These are phyloP conservation scores for Pseudogymnoascus sp. DNA, from an alignment of 2,329 filamentous ascomycete species.

Conservation along the genomic window DNA sequence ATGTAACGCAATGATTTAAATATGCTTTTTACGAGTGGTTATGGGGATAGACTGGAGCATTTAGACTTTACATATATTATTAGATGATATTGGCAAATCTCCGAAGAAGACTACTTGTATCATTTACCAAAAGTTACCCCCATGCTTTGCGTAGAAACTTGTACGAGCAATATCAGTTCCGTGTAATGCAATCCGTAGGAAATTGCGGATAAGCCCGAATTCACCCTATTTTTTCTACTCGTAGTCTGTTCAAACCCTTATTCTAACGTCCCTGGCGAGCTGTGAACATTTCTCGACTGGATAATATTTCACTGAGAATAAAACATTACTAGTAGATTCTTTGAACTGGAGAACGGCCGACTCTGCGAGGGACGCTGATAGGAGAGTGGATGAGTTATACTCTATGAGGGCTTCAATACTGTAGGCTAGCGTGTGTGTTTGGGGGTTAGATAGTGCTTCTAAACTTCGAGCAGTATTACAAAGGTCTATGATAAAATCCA, in stretches of 20 bases:
- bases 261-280: neutral
- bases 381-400: neutral
- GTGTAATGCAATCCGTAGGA: neutral
- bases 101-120: neutral
- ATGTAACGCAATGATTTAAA: neutral
- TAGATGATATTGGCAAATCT: neutral
- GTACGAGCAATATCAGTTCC: neutral
- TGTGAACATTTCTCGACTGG: neutral
- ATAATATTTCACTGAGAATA: neutral
- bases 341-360: neutral
- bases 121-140: neutral
- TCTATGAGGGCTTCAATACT: too few relatives aligned
- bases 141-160: neutral
- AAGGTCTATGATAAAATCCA: neutral
- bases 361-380: neutral
- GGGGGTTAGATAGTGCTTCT: neutral
- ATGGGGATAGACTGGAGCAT: neutral
- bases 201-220: neutral
- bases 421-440: neutral
- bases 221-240: neutral
- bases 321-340: neutral
- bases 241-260: neutral
- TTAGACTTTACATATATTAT: conserved; percentile 1
- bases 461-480: neutral
- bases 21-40: neutral